Conservation (phyloP, 2,329 filamentous ascomycete species). For the Lomentospora prolificans region DNA sequence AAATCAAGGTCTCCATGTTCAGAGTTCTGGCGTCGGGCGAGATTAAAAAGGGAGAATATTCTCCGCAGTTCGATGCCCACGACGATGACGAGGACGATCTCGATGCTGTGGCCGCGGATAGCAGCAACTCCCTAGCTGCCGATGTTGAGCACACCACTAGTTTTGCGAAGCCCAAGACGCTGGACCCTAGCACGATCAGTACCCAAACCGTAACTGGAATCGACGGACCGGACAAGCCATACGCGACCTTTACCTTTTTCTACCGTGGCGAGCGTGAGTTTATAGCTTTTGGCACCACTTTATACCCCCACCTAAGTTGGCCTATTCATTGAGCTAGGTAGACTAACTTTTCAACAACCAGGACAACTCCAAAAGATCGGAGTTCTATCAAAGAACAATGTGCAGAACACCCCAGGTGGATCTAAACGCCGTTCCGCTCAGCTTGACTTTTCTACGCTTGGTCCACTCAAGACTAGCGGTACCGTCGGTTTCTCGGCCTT, state of each 20-base stretch:
- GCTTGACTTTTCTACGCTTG: constrained; percentile 75
- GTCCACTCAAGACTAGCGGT: constrained; percentile 74
- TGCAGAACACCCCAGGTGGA: constrained; percentile 48
- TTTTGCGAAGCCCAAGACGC: constrained; percentile 90
- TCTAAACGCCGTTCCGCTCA: constrained; percentile 74
- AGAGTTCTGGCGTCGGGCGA: constrained; percentile 90
- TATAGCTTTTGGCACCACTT: neutral
- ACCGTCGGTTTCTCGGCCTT: constrained; percentile 87
- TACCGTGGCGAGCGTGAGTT: constrained; percentile 87
- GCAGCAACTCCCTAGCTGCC: constrained; percentile 48
- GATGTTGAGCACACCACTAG: constrained; percentile 96
- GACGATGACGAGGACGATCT: constrained; percentile 76
- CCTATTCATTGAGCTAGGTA: too few species aligned
- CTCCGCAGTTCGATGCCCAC: constrained; percentile 92
- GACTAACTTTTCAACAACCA: constrained; percentile 26
- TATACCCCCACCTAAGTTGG: too few species aligned
- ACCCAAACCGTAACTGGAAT: constrained; percentile 99
- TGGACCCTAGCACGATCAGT: constrained; percentile 95
- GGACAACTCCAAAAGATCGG: constrained; percentile 97
- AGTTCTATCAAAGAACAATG: constrained; percentile 62
- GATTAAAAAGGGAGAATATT: constrained; percentile 97
- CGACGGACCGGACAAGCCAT: constrained; percentile 90
- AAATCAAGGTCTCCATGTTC: constrained; percentile 97
- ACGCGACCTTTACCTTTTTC: constrained; percentile 95
- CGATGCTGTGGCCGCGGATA: constrained; percentile 8